Conservation (phyloP, 768 basidiomycete species). For the Mycena epipterygia region DNA sequence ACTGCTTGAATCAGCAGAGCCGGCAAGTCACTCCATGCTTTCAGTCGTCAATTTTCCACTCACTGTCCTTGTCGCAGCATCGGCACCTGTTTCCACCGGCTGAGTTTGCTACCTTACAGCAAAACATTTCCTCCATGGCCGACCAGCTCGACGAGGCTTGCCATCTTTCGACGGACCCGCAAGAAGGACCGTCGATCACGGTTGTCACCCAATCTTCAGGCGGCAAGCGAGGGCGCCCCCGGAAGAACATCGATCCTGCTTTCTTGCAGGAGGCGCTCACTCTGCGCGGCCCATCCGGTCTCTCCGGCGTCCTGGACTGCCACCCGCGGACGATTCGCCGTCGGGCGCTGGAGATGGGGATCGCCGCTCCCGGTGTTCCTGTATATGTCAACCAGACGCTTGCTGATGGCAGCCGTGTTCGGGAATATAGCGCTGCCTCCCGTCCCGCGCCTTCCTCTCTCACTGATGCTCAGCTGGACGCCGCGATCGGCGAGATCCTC, state of each 20-base stretch:
- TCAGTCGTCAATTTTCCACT: background rate
- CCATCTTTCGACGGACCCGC: conserved; percentile 34
- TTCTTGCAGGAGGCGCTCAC: conserved; percentile 43
- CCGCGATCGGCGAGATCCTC: conserved; percentile 32
- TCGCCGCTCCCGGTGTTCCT: conserved; percentile 15
- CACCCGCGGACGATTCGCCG: conserved; percentile 21
- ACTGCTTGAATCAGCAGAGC: background rate
- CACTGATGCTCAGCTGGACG: conserved; percentile 41
- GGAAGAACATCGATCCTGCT: conserved; percentile 38
- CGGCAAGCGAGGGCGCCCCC: conserved; percentile 32
- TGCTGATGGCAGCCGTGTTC: background rate
- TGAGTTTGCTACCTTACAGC: conserved; percentile 35
- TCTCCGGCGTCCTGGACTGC: background rate
- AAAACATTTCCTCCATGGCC: conserved; percentile 34
- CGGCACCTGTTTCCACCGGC: conserved; percentile 14
- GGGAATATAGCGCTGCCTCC: background rate
- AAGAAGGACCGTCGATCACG: background rate
- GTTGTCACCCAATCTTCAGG: background rate
- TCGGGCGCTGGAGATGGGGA: conserved; percentile 27
- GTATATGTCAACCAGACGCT: background rate
- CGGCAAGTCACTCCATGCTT: background rate
- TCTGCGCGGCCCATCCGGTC: conserved; percentile 23
- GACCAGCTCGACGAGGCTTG: conserved; percentile 34
- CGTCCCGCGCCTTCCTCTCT: conserved; percentile 27
- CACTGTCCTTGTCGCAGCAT: conserved; percentile 5